Conservation (phyloP, 164 flowering plant genomes). For the Piper betle region DNA sequence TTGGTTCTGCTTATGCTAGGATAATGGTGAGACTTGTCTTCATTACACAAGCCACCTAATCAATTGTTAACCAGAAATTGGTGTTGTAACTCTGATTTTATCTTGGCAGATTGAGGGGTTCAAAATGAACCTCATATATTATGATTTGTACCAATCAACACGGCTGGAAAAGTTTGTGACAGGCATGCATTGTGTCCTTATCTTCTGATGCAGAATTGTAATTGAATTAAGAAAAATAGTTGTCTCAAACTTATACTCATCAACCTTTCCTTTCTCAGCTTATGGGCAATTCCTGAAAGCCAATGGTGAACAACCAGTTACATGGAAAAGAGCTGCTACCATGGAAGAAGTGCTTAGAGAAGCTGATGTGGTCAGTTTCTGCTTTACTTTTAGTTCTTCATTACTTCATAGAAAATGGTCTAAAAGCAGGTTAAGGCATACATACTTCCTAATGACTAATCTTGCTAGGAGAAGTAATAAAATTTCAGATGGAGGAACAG, state of each 20-base stretch:
- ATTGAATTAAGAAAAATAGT: background rate
- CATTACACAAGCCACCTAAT: background rate
- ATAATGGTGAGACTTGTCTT: constrained; percentile 60
- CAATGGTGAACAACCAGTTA: constrained; percentile 75
- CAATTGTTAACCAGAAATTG: background rate
- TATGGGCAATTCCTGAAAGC: constrained; percentile 84
- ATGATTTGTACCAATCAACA: constrained; percentile 84
- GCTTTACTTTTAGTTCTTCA: background rate
- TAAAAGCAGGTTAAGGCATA: no score
- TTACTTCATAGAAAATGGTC: no score
- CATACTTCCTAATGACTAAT: no score
- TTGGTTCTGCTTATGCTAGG: constrained; percentile 94
- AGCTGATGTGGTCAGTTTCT: constrained; percentile 65
- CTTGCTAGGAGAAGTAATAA: no score
- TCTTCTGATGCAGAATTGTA: background rate
- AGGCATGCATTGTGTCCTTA: constrained; percentile 24
- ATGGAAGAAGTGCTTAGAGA: constrained; percentile 86
- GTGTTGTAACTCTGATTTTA: background rate
- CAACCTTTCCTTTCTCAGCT: constrained; percentile 28
- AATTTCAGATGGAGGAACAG: no score
- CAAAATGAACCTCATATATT: constrained; percentile 97
- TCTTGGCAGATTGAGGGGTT: constrained; percentile 76
- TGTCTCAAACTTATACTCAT: background rate
- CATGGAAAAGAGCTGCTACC: constrained; percentile 75
- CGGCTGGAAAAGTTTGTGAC: constrained; percentile 97